These are phyloP conservation scores for Graphilbum ipis-grandicollis DNA, from an alignment of 2,329 filamentous ascomycete species.

Conservation along the genomic window DNA sequence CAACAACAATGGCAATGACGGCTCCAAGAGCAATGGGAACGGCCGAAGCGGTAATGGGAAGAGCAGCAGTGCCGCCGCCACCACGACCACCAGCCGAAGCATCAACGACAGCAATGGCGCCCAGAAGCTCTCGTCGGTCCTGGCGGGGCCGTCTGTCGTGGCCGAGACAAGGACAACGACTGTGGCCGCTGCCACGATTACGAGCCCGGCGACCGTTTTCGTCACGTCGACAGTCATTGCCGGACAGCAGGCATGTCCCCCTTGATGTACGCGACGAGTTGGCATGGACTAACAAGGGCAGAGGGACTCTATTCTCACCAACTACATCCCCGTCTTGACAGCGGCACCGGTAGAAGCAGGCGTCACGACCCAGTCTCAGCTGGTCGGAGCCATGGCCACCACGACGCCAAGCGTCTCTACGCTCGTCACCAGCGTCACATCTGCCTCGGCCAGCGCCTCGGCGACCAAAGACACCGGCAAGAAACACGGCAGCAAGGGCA, in stretches of 20 bases:
- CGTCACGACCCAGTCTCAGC: background rate
- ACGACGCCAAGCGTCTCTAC: background rate
- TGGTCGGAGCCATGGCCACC: background rate
- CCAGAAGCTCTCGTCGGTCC: background rate
- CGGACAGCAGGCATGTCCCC: conserved; percentile 4
- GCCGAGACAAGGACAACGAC: background rate
- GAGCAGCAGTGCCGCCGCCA: no score
- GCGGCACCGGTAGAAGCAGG: background rate
- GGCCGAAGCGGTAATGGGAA: no score
- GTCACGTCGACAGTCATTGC: conserved; percentile 6
- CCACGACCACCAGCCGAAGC: no score
- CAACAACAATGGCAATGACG: conserved; percentile 4
- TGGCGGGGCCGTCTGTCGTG: no score
- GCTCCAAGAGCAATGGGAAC: conserved; percentile 2
- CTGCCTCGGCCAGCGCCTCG: background rate
- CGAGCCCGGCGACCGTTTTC: conserved; percentile 5
- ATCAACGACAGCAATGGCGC: conserved; percentile 3
- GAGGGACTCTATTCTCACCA: conserved; percentile 4
- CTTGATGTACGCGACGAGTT: no score
- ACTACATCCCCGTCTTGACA: conserved; percentile 6
- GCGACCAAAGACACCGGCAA: background rate
- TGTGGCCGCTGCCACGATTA: background rate
- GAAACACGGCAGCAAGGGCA: background rate
- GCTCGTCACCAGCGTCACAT: background rate
- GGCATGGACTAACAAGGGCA: background rate